Evolutionary conservation across 768 basidiomycete genomes (phyloP).

Genomic region (Scleroderma bovista): DNA sequence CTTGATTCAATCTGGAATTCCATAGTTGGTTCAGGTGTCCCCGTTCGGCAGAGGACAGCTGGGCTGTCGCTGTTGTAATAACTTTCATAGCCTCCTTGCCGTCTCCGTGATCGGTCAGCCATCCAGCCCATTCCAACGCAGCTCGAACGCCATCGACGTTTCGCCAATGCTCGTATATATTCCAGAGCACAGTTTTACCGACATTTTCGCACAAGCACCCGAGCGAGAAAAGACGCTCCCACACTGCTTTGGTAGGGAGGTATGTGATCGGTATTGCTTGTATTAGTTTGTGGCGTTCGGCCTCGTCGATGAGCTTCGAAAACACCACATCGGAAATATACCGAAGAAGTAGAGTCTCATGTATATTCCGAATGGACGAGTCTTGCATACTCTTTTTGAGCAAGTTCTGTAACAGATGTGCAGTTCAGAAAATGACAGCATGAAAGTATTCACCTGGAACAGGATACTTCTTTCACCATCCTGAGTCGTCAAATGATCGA

Average conservation of each 20-base stretch:
- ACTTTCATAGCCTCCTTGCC: slow-evolving; percentile 37
- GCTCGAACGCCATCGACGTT: slow-evolving; percentile 33
- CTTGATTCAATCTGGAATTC: slow-evolving; percentile 18
- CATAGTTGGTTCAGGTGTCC: slow-evolving; percentile 33
- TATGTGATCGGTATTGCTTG: slow-evolving; percentile 37
- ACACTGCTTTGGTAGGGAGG: slow-evolving; percentile 40
- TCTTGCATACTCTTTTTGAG: slow-evolving; percentile 44
- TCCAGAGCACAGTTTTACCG: slow-evolving; percentile 14
- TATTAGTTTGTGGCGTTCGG: slow-evolving; percentile 24
- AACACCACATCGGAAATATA: slow-evolving; percentile 34
- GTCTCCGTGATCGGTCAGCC: slow-evolving; percentile 38
- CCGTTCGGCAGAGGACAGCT: slow-evolving; percentile 23
- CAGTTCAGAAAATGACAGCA: slow-evolving; percentile 2
- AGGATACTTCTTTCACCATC: slow-evolving; percentile 14
- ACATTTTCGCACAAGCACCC: slow-evolving; percentile 15
- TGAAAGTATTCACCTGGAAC: slow-evolving; percentile 29
- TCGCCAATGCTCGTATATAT: slow-evolving; percentile 42
- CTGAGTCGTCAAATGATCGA: slow-evolving; percentile 22
- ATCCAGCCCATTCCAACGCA: slow-evolving; percentile 40
- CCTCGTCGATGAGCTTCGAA: slow-evolving; percentile 14
- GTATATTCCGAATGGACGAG: slow-evolving; percentile 34
- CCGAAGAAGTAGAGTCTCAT: slow-evolving; percentile 43
- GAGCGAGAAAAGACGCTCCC: slow-evolving; percentile 38
- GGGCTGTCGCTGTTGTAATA: slow-evolving; percentile 29
- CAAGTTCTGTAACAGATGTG: slow-evolving; percentile 30